A percentile compares a stretch with the other conserved stretches of the same genome.
These are phyloP conservation scores for Lasiosphaeriaceae sp. DNA, from an alignment of 495 filamentous ascomycete genomes.

Conservation along the genomic window DNA sequence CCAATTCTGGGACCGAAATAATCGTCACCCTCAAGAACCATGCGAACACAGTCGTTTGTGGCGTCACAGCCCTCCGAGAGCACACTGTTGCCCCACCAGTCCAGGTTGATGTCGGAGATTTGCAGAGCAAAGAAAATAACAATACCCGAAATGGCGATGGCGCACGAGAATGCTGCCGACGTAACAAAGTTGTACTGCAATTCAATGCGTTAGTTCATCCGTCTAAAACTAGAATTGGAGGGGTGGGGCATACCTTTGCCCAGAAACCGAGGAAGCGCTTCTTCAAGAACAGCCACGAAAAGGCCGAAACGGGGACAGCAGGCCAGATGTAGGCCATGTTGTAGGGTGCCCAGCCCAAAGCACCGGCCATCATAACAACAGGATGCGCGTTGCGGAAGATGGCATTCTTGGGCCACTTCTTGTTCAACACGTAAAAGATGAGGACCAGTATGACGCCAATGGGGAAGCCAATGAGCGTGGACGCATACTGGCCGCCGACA, in stretches of 20 bases:
- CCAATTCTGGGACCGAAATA: constrained; percentile 37
- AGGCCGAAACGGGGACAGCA: constrained; percentile 33
- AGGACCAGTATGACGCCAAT: constrained; percentile 31
- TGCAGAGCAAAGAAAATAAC: constrained; percentile 41
- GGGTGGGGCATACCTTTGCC: constrained; percentile 32
- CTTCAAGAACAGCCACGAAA: constrained; percentile 37
- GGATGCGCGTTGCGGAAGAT: constrained; percentile 37
- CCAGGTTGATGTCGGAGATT: constrained; percentile 27
- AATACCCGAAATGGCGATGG: constrained; percentile 37
- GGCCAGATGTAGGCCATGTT: constrained; percentile 38
- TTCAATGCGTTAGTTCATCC: not conserved
- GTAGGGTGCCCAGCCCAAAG: constrained; percentile 33
- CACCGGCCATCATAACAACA: constrained; percentile 36
- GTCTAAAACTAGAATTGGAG: not conserved
- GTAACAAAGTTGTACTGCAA: constrained; percentile 40
- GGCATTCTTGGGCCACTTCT: constrained; percentile 25
- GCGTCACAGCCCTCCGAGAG: constrained; percentile 30
- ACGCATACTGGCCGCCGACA: constrained; percentile 32
- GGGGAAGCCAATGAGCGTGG: constrained; percentile 37
- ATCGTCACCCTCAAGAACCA: constrained; percentile 25
- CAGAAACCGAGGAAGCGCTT: constrained; percentile 34
- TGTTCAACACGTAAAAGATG: constrained; percentile 27
- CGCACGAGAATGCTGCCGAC: constrained; percentile 34
- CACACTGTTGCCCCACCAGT: constrained; percentile 41
- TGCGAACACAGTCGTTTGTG: constrained; percentile 18